Evolutionary conservation across 2,329 filamentous ascomycete species (phyloP).

Genomic region (Aspergillus proliferans): DNA sequence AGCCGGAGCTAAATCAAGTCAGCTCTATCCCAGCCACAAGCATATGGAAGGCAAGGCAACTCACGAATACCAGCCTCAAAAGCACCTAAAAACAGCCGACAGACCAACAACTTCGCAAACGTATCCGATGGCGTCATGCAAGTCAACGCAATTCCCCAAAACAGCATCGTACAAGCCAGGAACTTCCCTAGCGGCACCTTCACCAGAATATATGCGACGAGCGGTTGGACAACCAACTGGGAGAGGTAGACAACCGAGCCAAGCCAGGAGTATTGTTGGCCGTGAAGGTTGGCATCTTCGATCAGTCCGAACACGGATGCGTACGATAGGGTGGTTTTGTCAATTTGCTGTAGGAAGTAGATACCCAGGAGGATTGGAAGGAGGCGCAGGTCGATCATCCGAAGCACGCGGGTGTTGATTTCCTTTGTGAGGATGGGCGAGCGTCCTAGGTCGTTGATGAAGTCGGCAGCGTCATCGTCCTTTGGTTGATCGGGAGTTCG

Average conservation of each 20-base stretch:
- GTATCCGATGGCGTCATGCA: slow-evolving; percentile 48
- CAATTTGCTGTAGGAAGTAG: slow-evolving; percentile 58
- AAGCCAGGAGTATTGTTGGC: slow-evolving; percentile 51
- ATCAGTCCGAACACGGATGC: slow-evolving; percentile 59
- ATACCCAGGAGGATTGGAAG: slow-evolving; percentile 53
- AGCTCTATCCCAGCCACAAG: not conserved
- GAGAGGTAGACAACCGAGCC: slow-evolving; percentile 50
- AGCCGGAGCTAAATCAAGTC: slow-evolving; percentile 37
- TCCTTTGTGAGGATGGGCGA: slow-evolving; percentile 45
- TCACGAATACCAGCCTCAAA: slow-evolving; percentile 46
- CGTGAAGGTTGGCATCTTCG: slow-evolving; percentile 51
- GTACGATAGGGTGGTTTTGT: slow-evolving; percentile 58
- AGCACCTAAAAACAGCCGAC: slow-evolving; percentile 52
- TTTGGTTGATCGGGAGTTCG: slow-evolving; percentile 1
- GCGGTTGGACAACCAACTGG: slow-evolving; percentile 49
- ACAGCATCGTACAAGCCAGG: slow-evolving; percentile 46
- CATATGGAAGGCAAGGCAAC: slow-evolving; percentile 1
- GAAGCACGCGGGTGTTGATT: slow-evolving; percentile 48
- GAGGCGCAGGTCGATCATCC: slow-evolving; percentile 47
- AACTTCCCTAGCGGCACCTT: slow-evolving; percentile 58
- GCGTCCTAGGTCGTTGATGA: slow-evolving; percentile 43
- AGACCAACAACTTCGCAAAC: slow-evolving; percentile 47
- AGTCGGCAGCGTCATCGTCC: slow-evolving; percentile 45
- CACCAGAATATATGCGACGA: slow-evolving; percentile 51
- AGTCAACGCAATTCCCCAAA: slow-evolving; percentile 48